These are phyloP conservation scores for Dothidotthia symphoricarpi DNA, from an alignment of 2,329 filamentous ascomycete genomes.

Conservation along the genomic window DNA sequence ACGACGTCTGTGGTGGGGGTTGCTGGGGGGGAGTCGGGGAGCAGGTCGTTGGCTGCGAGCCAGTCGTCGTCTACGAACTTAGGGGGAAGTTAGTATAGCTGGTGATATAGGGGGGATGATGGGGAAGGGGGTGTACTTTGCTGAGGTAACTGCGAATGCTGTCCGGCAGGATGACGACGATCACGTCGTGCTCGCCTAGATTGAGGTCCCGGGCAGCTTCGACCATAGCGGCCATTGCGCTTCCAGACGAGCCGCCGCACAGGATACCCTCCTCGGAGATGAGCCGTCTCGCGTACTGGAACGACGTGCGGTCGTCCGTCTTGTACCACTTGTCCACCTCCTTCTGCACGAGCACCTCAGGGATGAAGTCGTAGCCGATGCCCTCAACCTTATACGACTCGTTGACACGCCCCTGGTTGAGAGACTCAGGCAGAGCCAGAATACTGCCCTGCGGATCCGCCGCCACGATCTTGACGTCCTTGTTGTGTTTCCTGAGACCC, in stretches of 20 bases:
- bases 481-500: conserved; percentile 84
- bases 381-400: conserved; percentile 96
- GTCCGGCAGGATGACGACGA: conserved; percentile 90
- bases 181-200: conserved; percentile 78
- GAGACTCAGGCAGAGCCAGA: conserved; percentile 71
- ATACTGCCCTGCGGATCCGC: conserved; percentile 93
- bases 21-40: conserved; percentile 59
- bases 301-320: conserved; percentile 89
- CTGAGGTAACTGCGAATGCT: conserved; percentile 96
- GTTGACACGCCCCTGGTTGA: conserved; percentile 80
- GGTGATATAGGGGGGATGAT: background rate
- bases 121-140: conserved; percentile 58
- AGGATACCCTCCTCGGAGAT: conserved; percentile 94
- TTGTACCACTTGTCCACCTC: conserved; percentile 96
- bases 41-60: conserved; percentile 92
- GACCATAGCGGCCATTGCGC: conserved; percentile 79
- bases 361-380: conserved; percentile 97
- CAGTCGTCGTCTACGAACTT: conserved; percentile 96
- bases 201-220: conserved; percentile 72
- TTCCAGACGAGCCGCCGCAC: conserved; percentile 90
- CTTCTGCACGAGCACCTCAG: conserved; percentile 81
- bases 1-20: conserved; percentile 21
- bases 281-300: conserved; percentile 81
- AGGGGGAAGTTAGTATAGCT: conserved; percentile 12
- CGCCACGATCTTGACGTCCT: conserved; percentile 80